phyloP scores from a whole-genome alignment of 169 alveolate genomes.

The Plasmodium blacklocki region DNA sequence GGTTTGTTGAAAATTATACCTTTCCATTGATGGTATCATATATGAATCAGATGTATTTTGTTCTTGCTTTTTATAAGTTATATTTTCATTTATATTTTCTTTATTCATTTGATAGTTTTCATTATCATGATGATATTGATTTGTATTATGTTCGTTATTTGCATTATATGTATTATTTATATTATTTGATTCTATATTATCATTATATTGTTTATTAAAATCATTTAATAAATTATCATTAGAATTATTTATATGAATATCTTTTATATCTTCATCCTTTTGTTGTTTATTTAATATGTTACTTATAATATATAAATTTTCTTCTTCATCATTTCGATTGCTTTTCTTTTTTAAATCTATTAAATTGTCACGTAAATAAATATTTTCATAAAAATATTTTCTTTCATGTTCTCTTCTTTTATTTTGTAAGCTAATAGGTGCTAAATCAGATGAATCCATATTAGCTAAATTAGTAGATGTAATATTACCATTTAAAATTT shows the following conservation, averaged over 20 bases:
- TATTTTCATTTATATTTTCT: slow-evolving; percentile 1
- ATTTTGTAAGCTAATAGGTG: slow-evolving; percentile 69
- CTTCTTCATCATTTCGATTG: slow-evolving; percentile 33
- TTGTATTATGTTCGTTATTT: neutral
- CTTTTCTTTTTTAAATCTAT: slow-evolving; percentile 33
- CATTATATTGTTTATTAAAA: neutral
- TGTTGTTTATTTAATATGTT: neutral
- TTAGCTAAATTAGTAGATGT: slow-evolving; percentile 27
- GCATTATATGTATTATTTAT: neutral
- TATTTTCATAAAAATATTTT: slow-evolving; percentile 64
- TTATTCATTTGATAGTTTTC: neutral
- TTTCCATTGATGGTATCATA: slow-evolving; percentile 51
- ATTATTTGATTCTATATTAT: neutral
- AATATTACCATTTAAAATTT: slow-evolving; percentile 43
- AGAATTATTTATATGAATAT: neutral
- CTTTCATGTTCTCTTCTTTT: slow-evolving; percentile 72
- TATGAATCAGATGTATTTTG: neutral
- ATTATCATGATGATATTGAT: neutral
- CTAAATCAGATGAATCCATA: slow-evolving; percentile 71
- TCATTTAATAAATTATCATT: neutral
- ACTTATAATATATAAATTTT: neutral
- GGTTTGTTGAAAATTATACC: slow-evolving; percentile 41
- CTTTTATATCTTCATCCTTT: neutral
- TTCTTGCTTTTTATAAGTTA: neutral
- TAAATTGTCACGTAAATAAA: slow-evolving; percentile 59